Base-by-base conservation (phyloP, 352 stramenopile genomes). In the Pythium pyrilobum region DNA sequence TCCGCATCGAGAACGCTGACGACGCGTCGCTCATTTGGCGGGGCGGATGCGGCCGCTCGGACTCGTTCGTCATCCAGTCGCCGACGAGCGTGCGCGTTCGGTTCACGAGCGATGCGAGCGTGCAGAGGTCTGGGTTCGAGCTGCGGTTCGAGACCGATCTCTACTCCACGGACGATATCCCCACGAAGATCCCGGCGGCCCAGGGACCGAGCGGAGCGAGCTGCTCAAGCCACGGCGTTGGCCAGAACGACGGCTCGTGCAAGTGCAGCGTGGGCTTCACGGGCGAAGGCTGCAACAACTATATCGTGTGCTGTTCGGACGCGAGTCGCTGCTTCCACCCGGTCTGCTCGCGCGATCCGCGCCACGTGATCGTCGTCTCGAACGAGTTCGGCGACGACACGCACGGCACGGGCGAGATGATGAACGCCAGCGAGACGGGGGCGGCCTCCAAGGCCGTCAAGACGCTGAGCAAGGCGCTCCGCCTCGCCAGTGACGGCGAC, bases 251-350 rank as follows among this genome's bases (percentile, higher is more conserved):
- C 29, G 76, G 76, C 5, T 56, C 21, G 3, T 89, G 79, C 32
- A 65, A 52, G 15, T 89, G 79, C 46, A 87, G 62, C 28, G 71
- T 85, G n/a, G 79, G 79, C 7, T 87, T 87, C 53, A 85, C 71
- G 4, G 74, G 79, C 0, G 79, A 89, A 67, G 72, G 54, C 13
- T 89, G 79, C 48, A 85, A 59, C 46, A 87, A 85, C 39, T 66
- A 66, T n/a, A 63, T 87, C 1, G 56, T 87, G 1, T 89, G 79
- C 39, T 89, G 79, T 28, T 53, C 51, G 0, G 64, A 87, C 39
- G 48, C 59, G 2, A 20, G 7, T 5, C 62, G 62, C 0, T 89
- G 79, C 18, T 46, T 59, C 18, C 52, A 87, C 25, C 5, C 36
- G 0, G 60, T 87, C 0, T 89, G 79, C 37, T 46, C 67, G 12